Evolutionary conservation across 192 early-diverging fungal species (phyloP), one percentile per base, ranked within the genome.

Genomic region (Coemansia guatemalensis): DNA sequence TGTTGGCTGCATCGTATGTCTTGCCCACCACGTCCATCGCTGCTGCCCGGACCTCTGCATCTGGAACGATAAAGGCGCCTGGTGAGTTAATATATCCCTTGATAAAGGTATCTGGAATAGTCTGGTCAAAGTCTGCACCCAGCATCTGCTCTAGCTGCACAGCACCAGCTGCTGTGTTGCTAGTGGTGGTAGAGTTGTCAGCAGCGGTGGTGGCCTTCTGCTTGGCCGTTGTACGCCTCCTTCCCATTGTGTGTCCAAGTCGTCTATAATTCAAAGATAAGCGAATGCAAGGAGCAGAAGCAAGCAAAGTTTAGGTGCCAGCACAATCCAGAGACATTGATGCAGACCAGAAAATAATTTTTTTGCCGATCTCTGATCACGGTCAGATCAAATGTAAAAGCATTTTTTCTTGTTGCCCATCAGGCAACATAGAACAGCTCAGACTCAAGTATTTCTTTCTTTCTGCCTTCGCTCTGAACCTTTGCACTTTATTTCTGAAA

Each of bases 1-100:
- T 23, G 50, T 74, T 81, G 56, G 69, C 71, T n/a, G 78, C 71
- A 56, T 75, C 73, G 62, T 75, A 75, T 5, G 73, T 76, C 30
- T 60, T 59, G 20, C 67, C 55, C n/a, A 73, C 70, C 27, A 82
- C 64, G 5, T 82, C 70, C 69, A 82, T 77, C 18, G 72, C 73
- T 11, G 77, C 77, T 0, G 56, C 61, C 21, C 71, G 49, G 39
- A 71, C 77, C 6, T 51, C 49, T 18, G 60, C 49, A 33, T 41
- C 70, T 20, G 77, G 77, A 5, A 74, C 77, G 14, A 79, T 50
- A 59, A 79, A 79, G 8, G 67, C 56, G 11, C 71, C 71, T 3
- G 77, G 77, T 11, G 52, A 47, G 51, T 62, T 56, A 41, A 79
- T 64, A 51, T 51, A 79, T 48, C 35, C 58, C 20, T 69, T 65